Conservation (phyloP, 176 grass and related monocot genomes). For the Avena insularis region DNA sequence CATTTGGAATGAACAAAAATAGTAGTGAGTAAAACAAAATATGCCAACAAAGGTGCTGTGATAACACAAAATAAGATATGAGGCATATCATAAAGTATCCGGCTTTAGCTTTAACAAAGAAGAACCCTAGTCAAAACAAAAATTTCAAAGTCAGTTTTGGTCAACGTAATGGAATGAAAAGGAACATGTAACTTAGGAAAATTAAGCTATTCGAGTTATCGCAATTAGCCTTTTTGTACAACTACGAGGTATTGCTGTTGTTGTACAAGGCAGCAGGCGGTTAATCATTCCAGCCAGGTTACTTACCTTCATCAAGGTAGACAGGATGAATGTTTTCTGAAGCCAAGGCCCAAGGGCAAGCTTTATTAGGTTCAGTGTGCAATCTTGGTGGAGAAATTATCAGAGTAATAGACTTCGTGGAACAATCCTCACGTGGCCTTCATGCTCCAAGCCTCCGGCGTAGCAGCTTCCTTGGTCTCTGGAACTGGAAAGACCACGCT, state of each 20-base stretch:
- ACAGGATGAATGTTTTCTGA: not conserved
- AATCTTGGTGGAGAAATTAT: not conserved
- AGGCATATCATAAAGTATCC: too few species aligned
- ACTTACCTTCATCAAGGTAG: not conserved
- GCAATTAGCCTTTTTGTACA: not conserved
- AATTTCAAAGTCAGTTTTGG: too few species aligned
- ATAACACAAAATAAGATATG: too few species aligned
- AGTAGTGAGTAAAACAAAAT: too few species aligned
- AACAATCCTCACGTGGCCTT: not conserved
- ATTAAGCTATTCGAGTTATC: not conserved
- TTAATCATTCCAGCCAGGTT: too few species aligned
- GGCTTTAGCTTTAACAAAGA: too few species aligned
- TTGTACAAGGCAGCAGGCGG: too few species aligned
- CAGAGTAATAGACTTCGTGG: not conserved
- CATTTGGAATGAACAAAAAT: too few species aligned
- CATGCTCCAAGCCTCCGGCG: not conserved
- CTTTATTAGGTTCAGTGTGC: not conserved
- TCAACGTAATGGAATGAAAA: too few species aligned
- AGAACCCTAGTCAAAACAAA: too few species aligned
- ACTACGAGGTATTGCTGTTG: too few species aligned
- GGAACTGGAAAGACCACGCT: constrained; percentile 23
- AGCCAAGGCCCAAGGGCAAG: not conserved
- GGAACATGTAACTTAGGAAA: not conserved
- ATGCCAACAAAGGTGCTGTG: too few species aligned
- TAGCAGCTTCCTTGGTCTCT: constrained; percentile 26